Percentiles rank a stretch among this genome's conserved stretches.
phyloP scores from a whole-genome alignment of 2,329 filamentous ascomycete species.

The Venturia aucupariae region DNA sequence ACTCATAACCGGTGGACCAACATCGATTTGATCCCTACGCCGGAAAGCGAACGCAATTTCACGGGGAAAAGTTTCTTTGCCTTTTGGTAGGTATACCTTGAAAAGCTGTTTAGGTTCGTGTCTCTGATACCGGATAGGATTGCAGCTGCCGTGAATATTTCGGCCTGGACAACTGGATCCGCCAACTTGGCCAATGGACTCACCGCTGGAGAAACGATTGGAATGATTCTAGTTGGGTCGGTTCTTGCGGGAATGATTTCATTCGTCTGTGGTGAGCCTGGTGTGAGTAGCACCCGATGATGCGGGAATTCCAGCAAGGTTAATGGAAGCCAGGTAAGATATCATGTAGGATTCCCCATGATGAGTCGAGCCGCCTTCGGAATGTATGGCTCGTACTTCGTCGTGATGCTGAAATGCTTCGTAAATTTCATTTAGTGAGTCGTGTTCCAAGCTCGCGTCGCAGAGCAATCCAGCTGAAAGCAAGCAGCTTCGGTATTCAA shows the following conservation, averaged over 20 bases:
- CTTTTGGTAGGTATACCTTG: constrained; percentile 13
- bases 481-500: constrained; percentile 11
- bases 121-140: not conserved
- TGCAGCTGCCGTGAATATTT: constrained; percentile 9
- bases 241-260: constrained; percentile 17
- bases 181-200: constrained; percentile 19
- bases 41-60: constrained; percentile 17
- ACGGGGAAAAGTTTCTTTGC: constrained; percentile 17
- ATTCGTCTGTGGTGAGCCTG: constrained; percentile 19
- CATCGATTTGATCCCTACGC: constrained; percentile 19
- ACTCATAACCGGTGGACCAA: constrained; percentile 18
- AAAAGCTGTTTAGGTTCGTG: not conserved
- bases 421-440: constrained; percentile 14
- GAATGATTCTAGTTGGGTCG: constrained; percentile 18
- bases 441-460: too few relatives aligned
- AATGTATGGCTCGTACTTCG: constrained; percentile 20
- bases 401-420: constrained; percentile 14
- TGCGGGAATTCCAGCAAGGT: too few relatives aligned
- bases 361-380: constrained; percentile 24
- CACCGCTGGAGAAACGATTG: constrained; percentile 18
- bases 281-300: too few relatives aligned
- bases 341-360: constrained; percentile 23
- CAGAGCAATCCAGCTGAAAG: not conserved
- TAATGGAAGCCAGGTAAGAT: constrained; percentile 13
- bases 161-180: constrained; percentile 18